Evolutionary conservation across 306 rosid genomes (phyloP).

Genomic region (Casuarina cunninghamiana): DNA sequence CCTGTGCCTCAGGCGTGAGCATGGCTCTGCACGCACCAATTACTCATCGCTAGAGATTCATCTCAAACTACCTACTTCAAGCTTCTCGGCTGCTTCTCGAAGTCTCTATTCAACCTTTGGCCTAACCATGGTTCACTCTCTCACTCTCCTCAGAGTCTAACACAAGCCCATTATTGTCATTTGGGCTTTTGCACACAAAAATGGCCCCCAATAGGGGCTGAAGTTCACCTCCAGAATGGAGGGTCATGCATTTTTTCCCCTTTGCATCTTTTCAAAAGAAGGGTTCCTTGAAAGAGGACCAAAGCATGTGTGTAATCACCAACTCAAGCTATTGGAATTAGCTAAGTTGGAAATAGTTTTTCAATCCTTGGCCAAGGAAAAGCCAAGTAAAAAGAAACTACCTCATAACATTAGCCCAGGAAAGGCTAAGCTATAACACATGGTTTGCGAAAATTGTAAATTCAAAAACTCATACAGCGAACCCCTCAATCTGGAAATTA

Average conservation of each 20-base stretch:
- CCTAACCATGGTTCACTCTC: slow-evolving; percentile 97
- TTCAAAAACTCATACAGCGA: slow-evolving; percentile 41
- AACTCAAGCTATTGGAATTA: slow-evolving; percentile 63
- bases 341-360: slow-evolving; percentile 48
- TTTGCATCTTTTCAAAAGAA: slow-evolving; percentile 38
- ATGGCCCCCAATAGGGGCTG: slow-evolving; percentile 66
- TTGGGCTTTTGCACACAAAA: slow-evolving; percentile 49
- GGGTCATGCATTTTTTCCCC: slow-evolving; percentile 63
- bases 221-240: slow-evolving; percentile 51
- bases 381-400: slow-evolving; percentile 39
- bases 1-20: slow-evolving; percentile 99
- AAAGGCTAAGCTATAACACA: slow-evolving; percentile 43
- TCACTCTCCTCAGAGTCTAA: slow-evolving; percentile 51
- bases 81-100: slow-evolving; percentile 53
- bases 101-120: slow-evolving; percentile 56
- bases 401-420: slow-evolving; percentile 44
- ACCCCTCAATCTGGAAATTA: slow-evolving; percentile 40
- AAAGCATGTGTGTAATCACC: slow-evolving; percentile 39
- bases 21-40: slow-evolving; percentile 81
- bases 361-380: slow-evolving; percentile 48
- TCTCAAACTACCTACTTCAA: slow-evolving; percentile 41
- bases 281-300: slow-evolving; percentile 57
- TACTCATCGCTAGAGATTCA: slow-evolving; percentile 76
- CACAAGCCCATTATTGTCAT: slow-evolving; percentile 47
- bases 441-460: slow-evolving; percentile 67